A percentile compares a stretch with the other conserved stretches of the same genome.
phyloP scores from a whole-genome alignment of 2,329 filamentous ascomycete species.

The Chalaropsis ovoidea region DNA sequence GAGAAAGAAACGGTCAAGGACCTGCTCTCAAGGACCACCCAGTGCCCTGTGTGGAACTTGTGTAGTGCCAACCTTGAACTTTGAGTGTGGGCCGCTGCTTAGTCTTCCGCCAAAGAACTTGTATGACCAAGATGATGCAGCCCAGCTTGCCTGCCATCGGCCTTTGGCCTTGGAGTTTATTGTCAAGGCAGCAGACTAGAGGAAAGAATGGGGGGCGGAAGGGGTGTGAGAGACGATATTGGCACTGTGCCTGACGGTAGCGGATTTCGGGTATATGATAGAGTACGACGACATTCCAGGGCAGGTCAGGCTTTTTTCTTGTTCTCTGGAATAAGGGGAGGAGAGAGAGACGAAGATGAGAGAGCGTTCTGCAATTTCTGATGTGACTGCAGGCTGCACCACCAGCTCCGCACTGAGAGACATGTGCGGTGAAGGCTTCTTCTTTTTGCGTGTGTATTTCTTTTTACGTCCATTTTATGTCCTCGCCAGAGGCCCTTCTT shows the following conservation, averaged over 20 bases:
- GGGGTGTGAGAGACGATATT: not conserved
- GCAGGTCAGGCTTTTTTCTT: not conserved
- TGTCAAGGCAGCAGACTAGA: not conserved
- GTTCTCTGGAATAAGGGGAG: not conserved
- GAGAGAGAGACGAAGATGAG: not conserved
- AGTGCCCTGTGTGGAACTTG: slow-evolving; percentile 12
- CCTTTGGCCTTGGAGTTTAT: not conserved
- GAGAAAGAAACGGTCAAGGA: not conserved
- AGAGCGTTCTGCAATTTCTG: not conserved
- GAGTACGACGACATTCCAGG: slow-evolving; percentile 3
- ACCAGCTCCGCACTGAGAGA: not conserved
- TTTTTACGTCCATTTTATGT: not conserved
- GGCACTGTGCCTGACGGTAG: slow-evolving; percentile 6
- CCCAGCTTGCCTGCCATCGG: not conserved
- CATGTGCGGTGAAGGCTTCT: not conserved
- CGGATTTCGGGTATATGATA: not conserved
- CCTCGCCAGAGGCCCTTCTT: not conserved
- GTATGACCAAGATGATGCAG: not conserved
- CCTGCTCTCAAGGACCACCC: not conserved
- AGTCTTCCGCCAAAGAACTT: not conserved
- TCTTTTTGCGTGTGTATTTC: not conserved
- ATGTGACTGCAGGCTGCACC: not conserved
- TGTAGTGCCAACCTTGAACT: slow-evolving; percentile 12
- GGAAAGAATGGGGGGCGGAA: not conserved
- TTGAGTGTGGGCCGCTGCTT: not conserved